Conservation (phyloP, 768 basidiomycete genomes). For the Collybia nuda region DNA sequence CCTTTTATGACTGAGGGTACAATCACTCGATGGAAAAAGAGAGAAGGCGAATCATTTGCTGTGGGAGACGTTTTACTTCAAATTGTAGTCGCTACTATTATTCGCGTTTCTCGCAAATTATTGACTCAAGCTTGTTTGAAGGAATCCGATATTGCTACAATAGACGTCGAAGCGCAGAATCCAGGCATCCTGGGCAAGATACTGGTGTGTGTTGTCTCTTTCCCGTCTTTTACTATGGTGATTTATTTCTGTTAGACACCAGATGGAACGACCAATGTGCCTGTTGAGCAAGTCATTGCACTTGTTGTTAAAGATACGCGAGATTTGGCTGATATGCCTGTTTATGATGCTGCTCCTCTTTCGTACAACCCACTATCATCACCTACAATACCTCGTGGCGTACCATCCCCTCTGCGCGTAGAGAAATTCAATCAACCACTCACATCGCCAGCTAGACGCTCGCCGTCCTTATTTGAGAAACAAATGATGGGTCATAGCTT, state of each 20-base stretch:
- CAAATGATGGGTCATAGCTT: conserved; percentile 17
- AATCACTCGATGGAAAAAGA: conserved; percentile 76
- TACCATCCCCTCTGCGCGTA: conserved; percentile 13
- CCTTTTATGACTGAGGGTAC: conserved; percentile 89
- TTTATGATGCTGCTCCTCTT: conserved; percentile 20
- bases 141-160: conserved; percentile 78
- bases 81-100: conserved; percentile 48
- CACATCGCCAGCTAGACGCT: conserved; percentile 23
- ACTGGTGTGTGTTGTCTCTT: conserved; percentile 47
- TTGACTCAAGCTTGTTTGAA: conserved; percentile 21
- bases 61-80: conserved; percentile 77
- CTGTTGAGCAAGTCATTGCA: conserved; percentile 54
- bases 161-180: conserved; percentile 90
- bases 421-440: conserved; percentile 22
- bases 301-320: conserved; percentile 66
- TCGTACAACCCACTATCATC: conserved; percentile 24
- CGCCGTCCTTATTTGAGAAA: conserved; percentile 29
- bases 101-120: neutral
- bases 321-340: conserved; percentile 24
- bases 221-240: neutral
- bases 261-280: conserved; percentile 62
- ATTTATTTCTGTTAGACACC: conserved; percentile 39
- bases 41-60: conserved; percentile 69
- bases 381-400: conserved; percentile 18
- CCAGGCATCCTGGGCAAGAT: conserved; percentile 88